phyloP scores from a whole-genome alignment of 257 asterid genomes.

The Solanum ossicruentum region DNA sequence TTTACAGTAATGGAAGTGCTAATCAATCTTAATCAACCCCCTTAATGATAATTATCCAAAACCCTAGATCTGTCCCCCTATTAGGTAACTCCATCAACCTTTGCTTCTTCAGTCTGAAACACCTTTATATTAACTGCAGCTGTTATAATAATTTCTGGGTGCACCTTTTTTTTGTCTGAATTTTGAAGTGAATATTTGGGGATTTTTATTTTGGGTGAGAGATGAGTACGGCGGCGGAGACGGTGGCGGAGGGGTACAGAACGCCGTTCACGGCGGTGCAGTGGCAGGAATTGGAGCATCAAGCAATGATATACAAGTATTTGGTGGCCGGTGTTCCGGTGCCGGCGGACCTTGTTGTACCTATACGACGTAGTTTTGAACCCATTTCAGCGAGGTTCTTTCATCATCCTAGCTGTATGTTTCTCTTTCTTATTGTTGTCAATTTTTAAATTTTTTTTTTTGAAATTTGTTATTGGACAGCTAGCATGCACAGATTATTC shows the following conservation, averaged over 20 bases:
- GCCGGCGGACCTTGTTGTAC: conserved; percentile 1
- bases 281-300: conserved; percentile 14
- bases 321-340: conserved; percentile 9
- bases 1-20: neutral
- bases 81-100: neutral
- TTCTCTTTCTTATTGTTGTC: neutral
- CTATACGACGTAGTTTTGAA: conserved; percentile 8
- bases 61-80: conserved; percentile 79
- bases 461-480: neutral
- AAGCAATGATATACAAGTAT: conserved; percentile 9
- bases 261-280: conserved; percentile 7
- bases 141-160: conserved; percentile 10
- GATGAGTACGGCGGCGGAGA: neutral
- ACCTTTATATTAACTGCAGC: conserved; percentile 5
- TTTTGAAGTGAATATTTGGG: conserved; percentile 4
- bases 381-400: neutral
- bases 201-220: neutral
- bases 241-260: neutral
- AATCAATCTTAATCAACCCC: neutral
- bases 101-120: neutral
- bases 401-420: conserved; percentile 4
- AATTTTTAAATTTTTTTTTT: neutral
- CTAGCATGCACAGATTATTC: neutral
- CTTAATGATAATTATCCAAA: conserved; percentile 25
- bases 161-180: conserved; percentile 19